phyloP scores from a whole-genome alignment of 257 asterid genomes.

The Voacanga thouarsii region DNA sequence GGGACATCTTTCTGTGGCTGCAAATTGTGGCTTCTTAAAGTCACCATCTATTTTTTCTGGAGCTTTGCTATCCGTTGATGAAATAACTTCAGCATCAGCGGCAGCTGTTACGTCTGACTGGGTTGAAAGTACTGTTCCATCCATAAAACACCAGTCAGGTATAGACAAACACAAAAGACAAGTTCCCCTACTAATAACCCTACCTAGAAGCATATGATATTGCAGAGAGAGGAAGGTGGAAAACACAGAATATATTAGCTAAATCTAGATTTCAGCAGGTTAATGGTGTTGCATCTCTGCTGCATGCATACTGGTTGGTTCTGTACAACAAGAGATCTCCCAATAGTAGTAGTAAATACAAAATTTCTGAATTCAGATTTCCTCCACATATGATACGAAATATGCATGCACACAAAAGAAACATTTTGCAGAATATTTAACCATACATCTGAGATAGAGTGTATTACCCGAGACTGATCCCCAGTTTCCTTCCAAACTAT shows the following conservation, averaged over 20 bases:
- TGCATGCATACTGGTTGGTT: neutral
- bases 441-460: neutral
- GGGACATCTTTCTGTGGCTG: conserved; percentile 26
- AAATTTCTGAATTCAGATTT: neutral
- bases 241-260: neutral
- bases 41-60: conserved; percentile 39
- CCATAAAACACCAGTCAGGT: conserved; percentile 1
- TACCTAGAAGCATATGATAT: neutral
- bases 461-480: conserved; percentile 79
- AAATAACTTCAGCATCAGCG: conserved; percentile 23
- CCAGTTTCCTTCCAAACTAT: conserved; percentile 76
- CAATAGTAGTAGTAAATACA: neutral
- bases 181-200: neutral
- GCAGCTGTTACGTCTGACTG: conserved; percentile 32
- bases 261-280: neutral
- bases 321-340: neutral
- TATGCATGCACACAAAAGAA: neutral
- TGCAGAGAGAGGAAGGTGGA: neutral
- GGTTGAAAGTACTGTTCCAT: conserved; percentile 33
- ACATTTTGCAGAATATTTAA: neutral
- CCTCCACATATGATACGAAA: neutral
- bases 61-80: conserved; percentile 20
- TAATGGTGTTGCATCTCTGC: neutral
- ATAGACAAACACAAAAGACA: neutral
- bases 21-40: conserved; percentile 33